Evolutionary conservation across 108 stramenopile species (phyloP).

Genomic region (Nannochloropsis salina): DNA sequence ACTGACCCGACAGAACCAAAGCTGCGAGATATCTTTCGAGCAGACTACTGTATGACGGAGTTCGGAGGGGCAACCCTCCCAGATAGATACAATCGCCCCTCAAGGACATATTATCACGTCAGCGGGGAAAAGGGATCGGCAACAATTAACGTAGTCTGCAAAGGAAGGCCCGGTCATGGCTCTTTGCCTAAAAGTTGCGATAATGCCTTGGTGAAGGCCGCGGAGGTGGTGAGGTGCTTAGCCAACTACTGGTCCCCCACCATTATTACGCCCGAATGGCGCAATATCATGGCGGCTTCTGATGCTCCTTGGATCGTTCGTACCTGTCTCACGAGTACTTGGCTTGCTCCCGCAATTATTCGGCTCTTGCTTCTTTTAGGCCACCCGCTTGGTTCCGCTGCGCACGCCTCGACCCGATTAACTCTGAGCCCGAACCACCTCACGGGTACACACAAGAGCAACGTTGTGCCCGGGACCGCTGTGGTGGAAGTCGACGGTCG

Average conservation of each 20-base stretch:
- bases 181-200: constrained; percentile 21
- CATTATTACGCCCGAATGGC: constrained; percentile 37
- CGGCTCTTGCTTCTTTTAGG: constrained; percentile 3
- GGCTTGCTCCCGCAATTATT: constrained; percentile 1
- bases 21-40: constrained; percentile 24
- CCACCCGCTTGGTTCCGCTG: constrained; percentile 28
- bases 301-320: constrained; percentile 18
- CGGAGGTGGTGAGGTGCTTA: constrained; percentile 12
- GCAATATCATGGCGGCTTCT: not conserved
- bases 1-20: constrained; percentile 25
- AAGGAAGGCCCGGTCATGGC: constrained; percentile 31
- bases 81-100: constrained; percentile 30
- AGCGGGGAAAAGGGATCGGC: constrained; percentile 35
- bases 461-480: constrained; percentile 26
- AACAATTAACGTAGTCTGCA: constrained; percentile 17
- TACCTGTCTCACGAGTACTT: not conserved
- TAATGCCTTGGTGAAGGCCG: constrained; percentile 31
- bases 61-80: constrained; percentile 35
- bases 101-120: constrained; percentile 27
- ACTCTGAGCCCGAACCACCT: constrained; percentile 31
- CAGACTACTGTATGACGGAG: constrained; percentile 38
- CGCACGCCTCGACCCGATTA: constrained; percentile 28
- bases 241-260: constrained; percentile 27
- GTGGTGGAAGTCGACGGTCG: constrained; percentile 31
- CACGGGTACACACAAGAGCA: constrained; percentile 21